Base-by-base conservation (phyloP, 2,329 filamentous ascomycete genomes). In the Aspergillus ruber region DNA sequence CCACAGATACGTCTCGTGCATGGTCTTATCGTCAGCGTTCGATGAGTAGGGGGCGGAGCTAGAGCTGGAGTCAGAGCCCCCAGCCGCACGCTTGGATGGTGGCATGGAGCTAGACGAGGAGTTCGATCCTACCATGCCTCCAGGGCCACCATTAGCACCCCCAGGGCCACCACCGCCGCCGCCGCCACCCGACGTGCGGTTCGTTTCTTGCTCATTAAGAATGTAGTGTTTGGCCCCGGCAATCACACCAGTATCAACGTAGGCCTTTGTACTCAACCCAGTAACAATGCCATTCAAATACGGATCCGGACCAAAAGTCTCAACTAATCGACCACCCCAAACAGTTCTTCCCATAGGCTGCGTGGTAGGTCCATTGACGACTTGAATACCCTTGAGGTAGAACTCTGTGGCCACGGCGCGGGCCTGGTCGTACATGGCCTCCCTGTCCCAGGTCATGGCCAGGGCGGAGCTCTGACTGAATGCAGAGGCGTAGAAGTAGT, bases 151-250 rank as follows among this genome's bases (percentile, higher is more conserved):
- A 21, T 57, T 56, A 25, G 63, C 38, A 13, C 38, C 23, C 6
- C 38, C 13, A 38, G 21, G 27, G 12, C 45, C 42, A 5, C 38
- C 29, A 12, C 57, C 61, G 69, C 49, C 47, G 9, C 32, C 43
- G 9, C 41, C 39, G 2, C 23, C 36, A 8, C 46, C 43, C 3
- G 25, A n/a, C 47, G 49, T 68, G 12, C 74, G 67, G 39, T 73
- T 69, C 2, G 66, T 72, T 62, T 86, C 83, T 63, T 88, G 84
- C 61, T 89, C 84, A 63, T 88, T 86, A 40, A 76, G 75, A 48
- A 86, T 68, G 50, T 60, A 75, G 51, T 72, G 74, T 58, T 58
- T 58, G 1, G 51, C 50, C 43, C 50, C 51, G n/a, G 50, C 55
- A 38, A 56, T 51, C 1, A 57, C 51, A 25, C 56, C 80, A 48